Evolutionary conservation across 208 protist genomes (phyloP).

Genomic region (Trypanosomatidae sp.): DNA sequence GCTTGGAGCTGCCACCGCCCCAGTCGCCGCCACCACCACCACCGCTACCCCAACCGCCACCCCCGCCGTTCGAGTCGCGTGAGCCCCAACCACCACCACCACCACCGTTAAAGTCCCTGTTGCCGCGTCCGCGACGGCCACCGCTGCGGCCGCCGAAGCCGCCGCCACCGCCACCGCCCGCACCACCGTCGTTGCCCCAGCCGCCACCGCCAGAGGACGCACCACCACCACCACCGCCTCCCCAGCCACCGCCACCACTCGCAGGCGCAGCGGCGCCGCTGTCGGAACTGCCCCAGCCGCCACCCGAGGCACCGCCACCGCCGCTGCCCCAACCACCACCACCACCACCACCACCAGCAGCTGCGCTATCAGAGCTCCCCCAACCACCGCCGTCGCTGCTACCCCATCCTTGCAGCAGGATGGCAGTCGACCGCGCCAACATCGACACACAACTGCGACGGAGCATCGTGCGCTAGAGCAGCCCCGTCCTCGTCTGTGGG

Average conservation of each 20-base stretch:
- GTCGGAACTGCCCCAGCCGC: conserved; percentile 24
- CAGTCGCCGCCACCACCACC: conserved; percentile 15
- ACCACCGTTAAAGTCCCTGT: conserved; percentile 7
- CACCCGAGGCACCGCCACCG: not conserved
- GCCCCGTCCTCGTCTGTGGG: too few relatives aligned
- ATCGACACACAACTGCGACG: conserved; percentile 39
- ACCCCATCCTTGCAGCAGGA: conserved; percentile 66
- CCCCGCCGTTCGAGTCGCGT: not conserved
- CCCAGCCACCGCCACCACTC: conserved; percentile 3
- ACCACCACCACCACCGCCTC: too few relatives aligned
- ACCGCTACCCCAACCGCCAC: conserved; percentile 2
- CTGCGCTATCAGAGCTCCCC: not conserved
- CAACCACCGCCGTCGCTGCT: conserved; percentile 19
- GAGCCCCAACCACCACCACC: too few relatives aligned
- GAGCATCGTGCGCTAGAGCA: too few relatives aligned
- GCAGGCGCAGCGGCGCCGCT: conserved; percentile 5
- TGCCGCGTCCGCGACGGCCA: conserved; percentile 1
- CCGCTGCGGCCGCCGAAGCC: not conserved
- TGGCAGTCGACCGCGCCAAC: conserved; percentile 28
- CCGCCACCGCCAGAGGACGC: too few relatives aligned
- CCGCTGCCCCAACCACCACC: conserved; percentile 16
- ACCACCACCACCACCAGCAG: too few relatives aligned
- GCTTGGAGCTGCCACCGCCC: conserved; percentile 2
- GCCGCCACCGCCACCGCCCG: conserved; percentile 2
- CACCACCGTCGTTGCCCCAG: too few relatives aligned